A percentile compares a stretch with the other conserved stretches of the same genome.
Conservation (phyloP, 345 rosid species). For the Bruguiera gymnorhiza region DNA sequence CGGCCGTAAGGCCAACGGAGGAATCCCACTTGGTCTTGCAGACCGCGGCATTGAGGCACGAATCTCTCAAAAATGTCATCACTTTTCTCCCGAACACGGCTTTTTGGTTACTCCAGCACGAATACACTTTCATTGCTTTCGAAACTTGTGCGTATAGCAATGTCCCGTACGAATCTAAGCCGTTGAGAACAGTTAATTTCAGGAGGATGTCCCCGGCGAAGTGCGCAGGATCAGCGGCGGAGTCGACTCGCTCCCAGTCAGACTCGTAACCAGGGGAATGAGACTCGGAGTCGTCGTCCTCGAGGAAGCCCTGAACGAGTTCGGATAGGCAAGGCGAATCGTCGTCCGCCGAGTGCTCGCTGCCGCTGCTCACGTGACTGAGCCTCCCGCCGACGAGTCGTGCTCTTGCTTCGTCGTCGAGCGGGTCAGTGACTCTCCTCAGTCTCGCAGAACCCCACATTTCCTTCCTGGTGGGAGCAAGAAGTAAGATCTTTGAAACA, state of each 20-base stretch:
- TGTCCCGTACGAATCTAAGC: constrained; percentile 43
- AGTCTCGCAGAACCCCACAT: constrained; percentile 40
- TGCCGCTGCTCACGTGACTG: constrained; percentile 66
- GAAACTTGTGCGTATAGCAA: constrained; percentile 37
- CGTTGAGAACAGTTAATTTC: background rate
- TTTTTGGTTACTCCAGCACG: constrained; percentile 32
- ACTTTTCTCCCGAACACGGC: constrained; percentile 52
- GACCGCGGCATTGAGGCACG: constrained; percentile 82
- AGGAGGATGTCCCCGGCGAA: constrained; percentile 27
- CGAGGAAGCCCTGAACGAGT: constrained; percentile 72
- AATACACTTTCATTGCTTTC: constrained; percentile 44
- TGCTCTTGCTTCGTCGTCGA: constrained; percentile 57
- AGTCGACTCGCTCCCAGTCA: constrained; percentile 41
- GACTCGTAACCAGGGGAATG: constrained; percentile 30
- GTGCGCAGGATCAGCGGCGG: constrained; percentile 30
- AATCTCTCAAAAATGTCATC: constrained; percentile 54
- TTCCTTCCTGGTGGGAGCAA: background rate
- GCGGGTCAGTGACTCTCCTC: constrained; percentile 59
- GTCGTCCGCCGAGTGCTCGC: constrained; percentile 57
- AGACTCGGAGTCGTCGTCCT: constrained; percentile 27
- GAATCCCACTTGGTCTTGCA: constrained; percentile 83
- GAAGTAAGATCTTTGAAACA: no score
- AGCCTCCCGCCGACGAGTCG: constrained; percentile 46
- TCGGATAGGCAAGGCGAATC: constrained; percentile 71
- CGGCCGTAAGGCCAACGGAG: constrained; percentile 53